Base-by-base conservation (phyloP, 2,329 filamentous ascomycete species). In the Exutisphaerella laricina region DNA sequence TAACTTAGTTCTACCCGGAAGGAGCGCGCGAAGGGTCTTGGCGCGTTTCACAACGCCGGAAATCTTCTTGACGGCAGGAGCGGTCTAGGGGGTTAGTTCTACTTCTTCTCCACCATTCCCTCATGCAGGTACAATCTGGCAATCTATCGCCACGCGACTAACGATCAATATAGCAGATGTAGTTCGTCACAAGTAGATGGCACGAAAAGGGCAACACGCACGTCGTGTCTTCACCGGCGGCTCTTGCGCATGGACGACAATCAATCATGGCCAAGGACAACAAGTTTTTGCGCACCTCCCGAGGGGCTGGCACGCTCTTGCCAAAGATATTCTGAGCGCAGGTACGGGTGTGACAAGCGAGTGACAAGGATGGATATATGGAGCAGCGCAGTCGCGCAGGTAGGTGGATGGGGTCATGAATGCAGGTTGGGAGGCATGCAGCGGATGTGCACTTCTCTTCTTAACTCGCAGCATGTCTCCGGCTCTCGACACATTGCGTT, bases 291-390 rank as follows among this genome's bases (percentile, higher is more conserved):
- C 35, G 14, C 21, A 35, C 41, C 41, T 28, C 35, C 41, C 41
- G 35, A 34, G 20, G 13, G 35, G 25, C 26, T 44, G 41, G 41
- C 41, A 44, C 41, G 41, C 26, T 28, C 8, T 36, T 43, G 14
- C 22, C 18, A 33, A 38, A 44, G 34, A 44, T 44, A 39, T 44
- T 26, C 31, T 35, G 32, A 35, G 20, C 29, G 14, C 29, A 16
- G 22, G 17, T 12, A 16, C 13, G 18, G 22, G 31, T 36, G 23
- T 21, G 40, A 42, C 40, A 30, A 30, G 40, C 20, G 18, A 33
- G 32, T 29, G 7, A 18, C 16, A 13, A 20, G 6, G 18, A 35
- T 14, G 6, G 23, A 26, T 12, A 26, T 6, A 26, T 26, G 6
- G 23, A 6, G 23, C 23, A 7, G 36, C 25, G 31, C 18, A 18